Conservation (phyloP, 2,329 filamentous ascomycete genomes). For the Penicillium sp. region DNA sequence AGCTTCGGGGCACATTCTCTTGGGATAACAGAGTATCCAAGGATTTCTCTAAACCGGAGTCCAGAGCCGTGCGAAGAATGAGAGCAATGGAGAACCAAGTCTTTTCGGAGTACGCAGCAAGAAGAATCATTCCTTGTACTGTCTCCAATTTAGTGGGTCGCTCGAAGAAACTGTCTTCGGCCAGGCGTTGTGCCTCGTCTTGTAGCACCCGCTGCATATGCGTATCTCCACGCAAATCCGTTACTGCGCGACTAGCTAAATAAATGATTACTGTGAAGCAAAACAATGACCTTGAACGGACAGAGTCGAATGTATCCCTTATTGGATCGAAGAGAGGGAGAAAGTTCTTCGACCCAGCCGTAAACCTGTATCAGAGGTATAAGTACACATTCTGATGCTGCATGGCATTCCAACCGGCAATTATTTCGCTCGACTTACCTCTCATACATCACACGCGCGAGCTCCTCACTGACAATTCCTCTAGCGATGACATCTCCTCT, state of each 20-base stretch:
- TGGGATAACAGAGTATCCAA: conserved; percentile 33
- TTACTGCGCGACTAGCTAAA: conserved; percentile 33
- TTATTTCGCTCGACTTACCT: conserved; percentile 21
- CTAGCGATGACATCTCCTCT: conserved; percentile 32
- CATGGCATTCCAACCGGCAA: neutral
- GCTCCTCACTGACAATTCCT: conserved; percentile 34
- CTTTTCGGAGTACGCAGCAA: conserved; percentile 37
- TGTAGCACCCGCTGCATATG: conserved; percentile 37
- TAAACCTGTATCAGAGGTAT: conserved; percentile 22
- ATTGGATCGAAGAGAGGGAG: conserved; percentile 36
- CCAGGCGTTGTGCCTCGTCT: conserved; percentile 36
- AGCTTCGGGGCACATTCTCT: conserved; percentile 32
- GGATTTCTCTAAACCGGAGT: conserved; percentile 36
- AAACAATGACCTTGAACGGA: conserved; percentile 35
- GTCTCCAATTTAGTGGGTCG: conserved; percentile 37
- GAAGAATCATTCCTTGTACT: conserved; percentile 37
- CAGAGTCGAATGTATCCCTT: conserved; percentile 37
- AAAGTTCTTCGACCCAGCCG: conserved; percentile 34
- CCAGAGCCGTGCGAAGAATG: conserved; percentile 35
- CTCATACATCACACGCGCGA: conserved; percentile 35
- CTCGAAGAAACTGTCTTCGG: conserved; percentile 38
- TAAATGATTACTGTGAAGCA: conserved; percentile 39
- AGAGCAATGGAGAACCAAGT: conserved; percentile 39
- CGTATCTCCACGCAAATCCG: conserved; percentile 31
- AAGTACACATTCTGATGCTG: neutral